A percentile compares a stretch with the other conserved stretches of the same genome.
phyloP scores from a whole-genome alignment of 306 rosid species.

The Trifolium pratense region DNA sequence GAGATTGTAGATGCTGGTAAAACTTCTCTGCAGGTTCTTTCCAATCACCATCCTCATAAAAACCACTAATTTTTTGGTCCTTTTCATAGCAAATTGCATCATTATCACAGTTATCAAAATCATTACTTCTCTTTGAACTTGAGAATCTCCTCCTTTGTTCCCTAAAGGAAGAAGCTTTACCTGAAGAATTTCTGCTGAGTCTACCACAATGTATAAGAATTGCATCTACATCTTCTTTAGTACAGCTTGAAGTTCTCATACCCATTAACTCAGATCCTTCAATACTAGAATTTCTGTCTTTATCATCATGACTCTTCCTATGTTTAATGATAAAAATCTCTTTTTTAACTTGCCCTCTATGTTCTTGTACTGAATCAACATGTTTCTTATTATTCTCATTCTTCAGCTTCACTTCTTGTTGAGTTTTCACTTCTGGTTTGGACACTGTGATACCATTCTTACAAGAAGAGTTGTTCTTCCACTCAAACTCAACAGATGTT shows the following conservation, averaged over 20 bases:
- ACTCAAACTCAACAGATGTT: constrained; percentile 34
- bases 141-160: constrained; percentile 71
- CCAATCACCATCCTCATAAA: constrained; percentile 33
- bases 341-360: constrained; percentile 56
- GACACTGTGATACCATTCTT: constrained; percentile 10
- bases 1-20: constrained; percentile 52
- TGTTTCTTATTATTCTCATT: constrained; percentile 40
- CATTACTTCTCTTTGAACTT: constrained; percentile 83
- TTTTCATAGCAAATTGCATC: constrained; percentile 47
- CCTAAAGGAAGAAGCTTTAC: constrained; percentile 58
- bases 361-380: constrained; percentile 41
- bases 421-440: constrained; percentile 41
- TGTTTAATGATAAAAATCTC: constrained; percentile 86
- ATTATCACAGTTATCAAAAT: constrained; percentile 65
- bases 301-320: constrained; percentile 80
- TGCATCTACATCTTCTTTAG: constrained; percentile 93
- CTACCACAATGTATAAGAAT: constrained; percentile 96
- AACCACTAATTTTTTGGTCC: constrained; percentile 29
- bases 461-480: constrained; percentile 19
- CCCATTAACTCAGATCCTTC: constrained; percentile 36
- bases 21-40: constrained; percentile 42
- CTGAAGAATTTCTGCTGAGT: constrained; percentile 93
- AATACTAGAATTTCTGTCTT: constrained; percentile 50
- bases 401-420: constrained; percentile 38
- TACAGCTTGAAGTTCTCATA: constrained; percentile 83